Evolutionary conservation across 257 asterid species (phyloP), one percentile per base, ranked within the genome.

Genomic region (Nicotiana sylvestris): DNA sequence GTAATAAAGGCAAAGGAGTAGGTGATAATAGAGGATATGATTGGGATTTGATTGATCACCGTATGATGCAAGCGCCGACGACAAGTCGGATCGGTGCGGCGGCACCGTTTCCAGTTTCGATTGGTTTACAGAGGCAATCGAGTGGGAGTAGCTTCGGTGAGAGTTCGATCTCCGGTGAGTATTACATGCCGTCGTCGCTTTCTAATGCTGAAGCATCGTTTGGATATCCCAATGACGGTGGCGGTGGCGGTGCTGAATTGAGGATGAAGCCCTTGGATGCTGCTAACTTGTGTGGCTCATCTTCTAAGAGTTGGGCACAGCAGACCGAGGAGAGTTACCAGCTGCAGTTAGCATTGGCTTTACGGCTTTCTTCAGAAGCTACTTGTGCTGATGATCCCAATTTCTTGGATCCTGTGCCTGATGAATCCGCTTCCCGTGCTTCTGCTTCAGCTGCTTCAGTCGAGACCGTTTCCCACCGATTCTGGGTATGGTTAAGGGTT

Each of bases 241-340:
- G 82, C 58, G 91, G 89, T 86, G 84, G 29, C 86, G 86, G 87
- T 16, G 91, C 21, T 46, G 80, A 74, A 6, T 9, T 27, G 80
- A 74, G 80, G 80, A 15, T 74, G 61, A 74, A 49, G 62, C 80
- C 21, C 7, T 27, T 74, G 62, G 80, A 74, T 6, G 39, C 58
- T 53, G 58, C 27, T 76, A 76, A 51, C 2, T 76, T 76, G 5
- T 51, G 89, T 8, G 92, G 89, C 13, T 88, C 94, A 53, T 83
- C 89, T 49, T 87, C 91, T 0, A 94, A 92, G 91, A 96, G 98
- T 87, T 96, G 99, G 99, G 98, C 99, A 61, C 99, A 90, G 87
- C 98, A 94, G 91, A 96, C 98, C 82, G 99, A 93, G 88, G 98
- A 96, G 94, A 94, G 98, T 84, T 96, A 96, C 77, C 98, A 91